Base-by-base conservation (phyloP, 345 rosid genomes). In the Leavenworthia alabamica region DNA sequence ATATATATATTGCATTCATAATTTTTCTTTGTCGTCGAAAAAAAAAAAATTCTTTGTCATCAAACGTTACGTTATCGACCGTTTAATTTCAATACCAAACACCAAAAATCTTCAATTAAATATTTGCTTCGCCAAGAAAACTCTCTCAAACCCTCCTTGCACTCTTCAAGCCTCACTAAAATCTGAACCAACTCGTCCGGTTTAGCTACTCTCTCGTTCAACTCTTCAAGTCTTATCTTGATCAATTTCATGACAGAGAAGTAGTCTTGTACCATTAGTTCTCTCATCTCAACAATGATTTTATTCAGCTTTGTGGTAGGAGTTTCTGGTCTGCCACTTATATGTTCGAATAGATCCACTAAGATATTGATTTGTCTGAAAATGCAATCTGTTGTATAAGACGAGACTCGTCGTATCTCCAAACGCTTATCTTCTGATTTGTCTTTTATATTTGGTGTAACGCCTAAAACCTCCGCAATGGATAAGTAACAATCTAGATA, bases 71-170 rank as follows among this genome's bases (percentile, higher is more conserved):
- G n/a, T 45, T 37, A 13, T 8, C 15, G 17, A 9, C 14, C n/a
- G 19, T 39, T 47, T 19, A 67, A 28, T 19, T 47, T 57, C 42
- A 20, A 8, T 37, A 67, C 32, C 13, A 57, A 27, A 27, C 3
- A 31, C 71, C 71, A 67, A 56, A 67, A 57, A 13, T 48, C 57
- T 40, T 37, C 64, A 27, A 27, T 19, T 50, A 47, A 37, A 66
- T 39, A 6, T 28, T 19, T 48, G 28, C 32, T n/a, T 46, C 49
- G 71, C 71, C 64, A 66, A 17, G 49, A 13, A 56, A 66, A 66
- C 42, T 67, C 71, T 17, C 20, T 57, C 24, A 67, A 27, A 27
- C 50, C 39, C 3, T 47, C 64, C 19, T 37, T 39, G 17, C 43
- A 67, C 0, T 20, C 39, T 28, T 57, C 64, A 47, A 56, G 48